phyloP scores from a whole-genome alignment of 495 filamentous ascomycete species.

The Lasiosphaeriaceae sp. region DNA sequence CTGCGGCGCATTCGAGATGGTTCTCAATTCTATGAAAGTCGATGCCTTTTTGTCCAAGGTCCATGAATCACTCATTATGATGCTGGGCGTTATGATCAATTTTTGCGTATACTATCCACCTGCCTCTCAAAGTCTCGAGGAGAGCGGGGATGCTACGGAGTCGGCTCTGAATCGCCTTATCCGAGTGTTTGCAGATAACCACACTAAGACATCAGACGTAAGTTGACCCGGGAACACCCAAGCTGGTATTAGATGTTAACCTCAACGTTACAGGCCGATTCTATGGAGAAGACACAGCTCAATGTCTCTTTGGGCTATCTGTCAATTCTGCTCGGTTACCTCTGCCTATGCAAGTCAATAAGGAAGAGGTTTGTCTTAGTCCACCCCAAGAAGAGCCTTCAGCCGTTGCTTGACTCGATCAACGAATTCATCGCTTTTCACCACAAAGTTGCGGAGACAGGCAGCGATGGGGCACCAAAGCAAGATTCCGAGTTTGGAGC shows the following conservation, averaged over 20 bases:
- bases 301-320: constrained; percentile 92
- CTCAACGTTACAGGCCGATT: constrained; percentile 60
- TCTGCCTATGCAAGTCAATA: constrained; percentile 60
- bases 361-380: constrained; percentile 45
- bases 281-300: constrained; percentile 73
- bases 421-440: constrained; percentile 82
- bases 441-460: constrained; percentile 62
- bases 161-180: constrained; percentile 46
- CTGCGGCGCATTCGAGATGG: constrained; percentile 33
- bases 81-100: constrained; percentile 84
- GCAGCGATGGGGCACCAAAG: constrained; percentile 43
- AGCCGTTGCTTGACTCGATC: constrained; percentile 67
- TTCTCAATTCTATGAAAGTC: constrained; percentile 40
- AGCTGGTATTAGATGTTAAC: background rate
- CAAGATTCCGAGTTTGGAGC: constrained; percentile 42
- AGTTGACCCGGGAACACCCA: constrained; percentile 33
- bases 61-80: constrained; percentile 71
- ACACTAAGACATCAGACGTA: constrained; percentile 46
- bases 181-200: constrained; percentile 49
- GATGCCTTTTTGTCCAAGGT: constrained; percentile 35
- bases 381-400: constrained; percentile 57
- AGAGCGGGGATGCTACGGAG: constrained; percentile 15
- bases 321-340: constrained; percentile 74
- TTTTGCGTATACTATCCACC: constrained; percentile 70
- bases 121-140: constrained; percentile 40